Base-by-base conservation (phyloP, 164 flowering plant species). In the Santalum album region DNA sequence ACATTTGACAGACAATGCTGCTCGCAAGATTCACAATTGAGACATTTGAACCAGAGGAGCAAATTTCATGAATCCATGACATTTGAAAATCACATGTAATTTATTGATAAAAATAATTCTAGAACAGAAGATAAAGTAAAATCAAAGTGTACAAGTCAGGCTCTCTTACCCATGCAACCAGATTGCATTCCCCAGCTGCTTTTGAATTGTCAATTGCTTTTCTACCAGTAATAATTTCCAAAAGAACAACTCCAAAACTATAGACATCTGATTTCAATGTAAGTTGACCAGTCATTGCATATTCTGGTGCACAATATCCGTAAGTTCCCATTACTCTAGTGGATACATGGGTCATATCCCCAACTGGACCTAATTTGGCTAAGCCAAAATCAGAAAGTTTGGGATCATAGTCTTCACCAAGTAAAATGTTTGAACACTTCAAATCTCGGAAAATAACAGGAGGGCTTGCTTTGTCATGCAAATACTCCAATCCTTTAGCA, bases 101-200 rank as follows among this genome's bases (percentile, higher is more conserved):
- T n/a, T n/a, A n/a, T n/a, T n/a, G n/a, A n/a, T n/a, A n/a, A n/a
- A n/a, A n/a, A n/a, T n/a, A n/a, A n/a, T n/a, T n/a, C n/a, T n/a
- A n/a, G n/a, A n/a, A n/a, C n/a, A n/a, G n/a, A n/a, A n/a, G n/a
- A n/a, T n/a, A n/a, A n/a, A n/a, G n/a, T n/a, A n/a, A n/a, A n/a
- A n/a, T n/a, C n/a, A n/a, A n/a, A n/a, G n/a, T n/a, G n/a, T n/a
- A n/a, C n/a, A n/a, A n/a, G n/a, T n/a, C n/a, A n/a, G n/a, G n/a
- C n/a, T n/a, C n/a, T 55, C 89, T 77, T 75, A 89, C 95, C 96
- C 96, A 89, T 46, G 81, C 85, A 63, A 82, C 95, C 46, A 89
- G 80, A 69, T 81, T 73, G 38, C 74, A 77, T 67, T 86, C 97
- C 36, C 68, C 58, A 4, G 62, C 42, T 50, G 66, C 51, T 69